Evolutionary conservation across 139 green algal genomes (phyloP), one percentile per base, ranked within the genome.

Genomic region (Chlamydomonas schloesseri): DNA sequence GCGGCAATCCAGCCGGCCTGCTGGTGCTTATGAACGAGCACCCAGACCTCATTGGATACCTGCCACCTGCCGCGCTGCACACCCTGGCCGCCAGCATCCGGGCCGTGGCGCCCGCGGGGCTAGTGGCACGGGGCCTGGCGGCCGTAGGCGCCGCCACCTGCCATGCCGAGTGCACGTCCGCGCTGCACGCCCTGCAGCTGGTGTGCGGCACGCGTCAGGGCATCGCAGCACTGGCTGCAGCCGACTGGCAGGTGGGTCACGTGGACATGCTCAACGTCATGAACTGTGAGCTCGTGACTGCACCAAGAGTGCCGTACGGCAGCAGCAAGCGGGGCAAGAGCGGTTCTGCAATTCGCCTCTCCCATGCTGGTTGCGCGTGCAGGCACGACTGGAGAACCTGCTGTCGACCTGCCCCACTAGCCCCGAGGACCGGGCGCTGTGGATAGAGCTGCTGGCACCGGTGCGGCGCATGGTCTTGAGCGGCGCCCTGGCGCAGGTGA

Each of bases 371-470:
- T 17, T 62, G 21, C 34, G 29, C 11, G 73, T 64, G 73, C 73
- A 79, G 88, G 81, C 58, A 6, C 79, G 83, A 4, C 74, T 94
- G 24, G 70, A 88, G n/a, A 60, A 34, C 33, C 87, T 95, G 82
- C 83, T 95, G n/a, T 65, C 69, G 20, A 74, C 67, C 42, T 29
- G 60, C 29, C 92, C 92, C 10, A 71, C 78, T 29, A 94, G 85
- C 26, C 24, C 46, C 2, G 92, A 94, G 34, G 92, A 95, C 76
- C 74, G 73, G 29, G 58, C 67, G 10, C 69, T 95, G 55, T 95
- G 92, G 92, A 28, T 81, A 67, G 67, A 85, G 73, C 80, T 95
- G 75, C 86, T 95, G 81, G 75, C 79, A 2, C 58, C 89, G 69
- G 24, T 95, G 46, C 55, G 88, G 58, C 82, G 78, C 0, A 34